Conservation (phyloP, 345 rosid species). For the Ceriops tagal region DNA sequence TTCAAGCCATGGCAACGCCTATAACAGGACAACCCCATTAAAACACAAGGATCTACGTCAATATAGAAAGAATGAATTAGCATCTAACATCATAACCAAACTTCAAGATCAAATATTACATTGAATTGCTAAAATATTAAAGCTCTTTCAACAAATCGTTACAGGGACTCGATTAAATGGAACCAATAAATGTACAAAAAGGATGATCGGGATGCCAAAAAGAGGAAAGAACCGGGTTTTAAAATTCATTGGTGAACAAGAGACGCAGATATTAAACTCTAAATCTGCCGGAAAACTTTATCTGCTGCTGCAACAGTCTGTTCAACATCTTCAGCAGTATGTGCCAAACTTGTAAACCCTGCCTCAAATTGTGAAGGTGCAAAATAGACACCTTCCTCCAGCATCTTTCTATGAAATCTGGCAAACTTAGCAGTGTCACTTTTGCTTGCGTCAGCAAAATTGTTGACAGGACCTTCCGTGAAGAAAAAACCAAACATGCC, state of each 20-base stretch:
- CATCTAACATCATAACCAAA: background rate
- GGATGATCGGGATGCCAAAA: background rate
- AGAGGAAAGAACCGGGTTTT: background rate
- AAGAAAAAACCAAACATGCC: constrained; percentile 99
- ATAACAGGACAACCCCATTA: too few species aligned
- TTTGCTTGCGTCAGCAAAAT: constrained; percentile 78
- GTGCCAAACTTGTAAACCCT: constrained; percentile 93
- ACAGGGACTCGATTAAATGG: background rate
- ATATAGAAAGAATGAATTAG: background rate
- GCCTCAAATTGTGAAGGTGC: constrained; percentile 99
- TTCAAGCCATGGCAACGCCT: too few species aligned
- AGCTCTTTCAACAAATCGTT: background rate
- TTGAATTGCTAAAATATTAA: background rate
- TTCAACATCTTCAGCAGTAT: constrained; percentile 65
- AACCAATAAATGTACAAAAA: constrained; percentile 16
- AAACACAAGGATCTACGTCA: too few species aligned
- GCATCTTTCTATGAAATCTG: constrained; percentile 70
- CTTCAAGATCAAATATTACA: constrained; percentile 10
- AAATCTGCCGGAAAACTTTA: constrained; percentile 62
- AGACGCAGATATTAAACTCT: constrained; percentile 11
- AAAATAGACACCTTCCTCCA: constrained; percentile 90
- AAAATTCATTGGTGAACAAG: background rate
- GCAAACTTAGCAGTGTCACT: constrained; percentile 78
- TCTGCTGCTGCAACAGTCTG: constrained; percentile 77
- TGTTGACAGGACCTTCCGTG: constrained; percentile 76